phyloP scores from a whole-genome alignment of 306 rosid genomes.

The Herpetospermum pedunculosum region DNA sequence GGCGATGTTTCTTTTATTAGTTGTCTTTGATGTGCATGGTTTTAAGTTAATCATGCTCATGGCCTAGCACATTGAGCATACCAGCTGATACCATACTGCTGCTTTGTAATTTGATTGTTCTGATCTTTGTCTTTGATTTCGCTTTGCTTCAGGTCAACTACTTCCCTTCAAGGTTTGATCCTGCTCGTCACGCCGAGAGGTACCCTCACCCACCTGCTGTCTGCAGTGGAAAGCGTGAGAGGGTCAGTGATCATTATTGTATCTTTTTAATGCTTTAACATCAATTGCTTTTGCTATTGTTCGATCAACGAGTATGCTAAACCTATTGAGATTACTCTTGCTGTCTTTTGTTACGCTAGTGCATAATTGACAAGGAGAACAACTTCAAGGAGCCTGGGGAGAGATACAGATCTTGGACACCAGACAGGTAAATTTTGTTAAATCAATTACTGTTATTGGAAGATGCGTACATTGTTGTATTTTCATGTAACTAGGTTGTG shows the following conservation, averaged over 20 bases:
- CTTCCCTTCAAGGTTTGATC: conserved; percentile 58
- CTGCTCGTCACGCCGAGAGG: conserved; percentile 51
- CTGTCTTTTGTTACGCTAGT: conserved; percentile 19
- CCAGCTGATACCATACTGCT: background rate
- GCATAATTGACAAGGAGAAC: conserved; percentile 58
- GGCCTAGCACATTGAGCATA: background rate
- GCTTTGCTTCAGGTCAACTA: conserved; percentile 36
- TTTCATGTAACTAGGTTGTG: background rate
- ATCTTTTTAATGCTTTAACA: background rate
- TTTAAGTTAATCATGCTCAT: background rate
- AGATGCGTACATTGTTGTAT: background rate
- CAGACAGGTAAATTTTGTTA: conserved; percentile 50
- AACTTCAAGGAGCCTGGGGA: conserved; percentile 92
- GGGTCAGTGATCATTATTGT: conserved; percentile 24
- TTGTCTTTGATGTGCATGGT: background rate
- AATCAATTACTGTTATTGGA: background rate
- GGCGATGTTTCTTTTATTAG: background rate
- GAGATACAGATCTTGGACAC: conserved; percentile 71
- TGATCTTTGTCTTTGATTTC: background rate
- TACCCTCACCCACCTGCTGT: conserved; percentile 37
- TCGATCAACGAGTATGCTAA: background rate
- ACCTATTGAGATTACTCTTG: background rate
- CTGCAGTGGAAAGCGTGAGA: conserved; percentile 37
- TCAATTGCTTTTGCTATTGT: background rate
- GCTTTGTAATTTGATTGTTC: background rate